Evolutionary conservation across 148 eudicot genomes (phyloP).

Genomic region (Vaccinium darrowii): DNA sequence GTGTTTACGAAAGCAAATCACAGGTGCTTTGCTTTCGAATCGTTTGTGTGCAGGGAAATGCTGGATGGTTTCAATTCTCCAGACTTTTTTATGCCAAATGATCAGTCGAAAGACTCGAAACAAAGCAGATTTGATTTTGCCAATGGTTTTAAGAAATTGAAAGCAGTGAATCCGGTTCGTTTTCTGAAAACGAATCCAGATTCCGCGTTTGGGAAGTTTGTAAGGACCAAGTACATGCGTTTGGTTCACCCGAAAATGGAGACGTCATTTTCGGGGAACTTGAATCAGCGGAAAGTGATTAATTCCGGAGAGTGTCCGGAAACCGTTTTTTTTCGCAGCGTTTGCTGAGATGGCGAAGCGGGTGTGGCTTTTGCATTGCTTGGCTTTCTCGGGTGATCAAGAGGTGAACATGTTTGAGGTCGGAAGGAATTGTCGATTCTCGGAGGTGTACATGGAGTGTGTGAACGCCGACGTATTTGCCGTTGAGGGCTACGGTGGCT

Average conservation of each 20-base stretch:
- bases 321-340: slow-evolving; percentile 56
- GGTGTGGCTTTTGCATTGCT: slow-evolving; percentile 75
- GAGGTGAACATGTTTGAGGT: slow-evolving; percentile 70
- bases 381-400: slow-evolving; percentile 53
- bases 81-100: slow-evolving; percentile 29
- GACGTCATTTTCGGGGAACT: slow-evolving; percentile 70
- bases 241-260: slow-evolving; percentile 92
- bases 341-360: slow-evolving; percentile 78
- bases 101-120: not conserved
- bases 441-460: slow-evolving; percentile 89
- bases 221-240: slow-evolving; percentile 58
- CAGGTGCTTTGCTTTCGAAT: slow-evolving; percentile 57
- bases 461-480: slow-evolving; percentile 36
- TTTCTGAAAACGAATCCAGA: slow-evolving; percentile 40
- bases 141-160: slow-evolving; percentile 45
- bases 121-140: slow-evolving; percentile 23
- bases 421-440: slow-evolving; percentile 49
- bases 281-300: slow-evolving; percentile 69
- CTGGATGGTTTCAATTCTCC: slow-evolving; percentile 63
- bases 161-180: slow-evolving; percentile 34
- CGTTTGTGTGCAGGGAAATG: slow-evolving; percentile 63
- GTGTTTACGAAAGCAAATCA: slow-evolving; percentile 42
- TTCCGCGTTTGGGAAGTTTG: slow-evolving; percentile 53
- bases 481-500: slow-evolving; percentile 19
- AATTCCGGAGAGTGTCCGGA: slow-evolving; percentile 63